phyloP scores from a whole-genome alignment of 2,329 filamentous ascomycete species.

The Fusarium subglutinans region DNA sequence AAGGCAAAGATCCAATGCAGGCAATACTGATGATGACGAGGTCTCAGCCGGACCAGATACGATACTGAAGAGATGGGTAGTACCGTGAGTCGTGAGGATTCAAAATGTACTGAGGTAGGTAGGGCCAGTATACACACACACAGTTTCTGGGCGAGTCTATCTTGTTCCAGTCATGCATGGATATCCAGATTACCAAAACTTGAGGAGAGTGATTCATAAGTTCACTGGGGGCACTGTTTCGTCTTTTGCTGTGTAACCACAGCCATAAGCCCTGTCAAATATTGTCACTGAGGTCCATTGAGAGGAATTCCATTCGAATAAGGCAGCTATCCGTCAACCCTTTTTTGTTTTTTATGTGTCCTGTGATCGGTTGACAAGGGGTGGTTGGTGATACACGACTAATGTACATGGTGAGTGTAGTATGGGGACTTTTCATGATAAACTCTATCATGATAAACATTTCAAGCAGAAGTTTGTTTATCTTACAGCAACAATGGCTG shows the following conservation, averaged over 20 bases:
- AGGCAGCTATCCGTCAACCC: neutral
- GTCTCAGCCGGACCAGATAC: neutral
- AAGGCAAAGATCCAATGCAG: constrained; percentile 22
- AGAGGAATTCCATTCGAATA: neutral
- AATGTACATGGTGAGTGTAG: neutral
- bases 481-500: neutral
- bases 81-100: neutral
- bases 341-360: constrained; percentile 9
- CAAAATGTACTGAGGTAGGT: neutral
- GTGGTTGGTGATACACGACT: constrained; percentile 10
- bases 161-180: neutral
- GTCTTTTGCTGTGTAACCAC: neutral
- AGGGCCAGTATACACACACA: neutral
- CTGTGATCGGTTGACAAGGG: constrained; percentile 5
- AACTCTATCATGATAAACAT: neutral
- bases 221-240: neutral
- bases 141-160: constrained; percentile 1
- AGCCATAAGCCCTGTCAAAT: neutral
- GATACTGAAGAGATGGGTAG: neutral
- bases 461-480: neutral
- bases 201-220: neutral
- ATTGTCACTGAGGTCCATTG: neutral
- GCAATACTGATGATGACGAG: constrained; percentile 30
- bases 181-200: neutral
- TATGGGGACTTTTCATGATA: neutral